phyloP scores from a whole-genome alignment of 306 rosid species.

The Prunus padus region DNA sequence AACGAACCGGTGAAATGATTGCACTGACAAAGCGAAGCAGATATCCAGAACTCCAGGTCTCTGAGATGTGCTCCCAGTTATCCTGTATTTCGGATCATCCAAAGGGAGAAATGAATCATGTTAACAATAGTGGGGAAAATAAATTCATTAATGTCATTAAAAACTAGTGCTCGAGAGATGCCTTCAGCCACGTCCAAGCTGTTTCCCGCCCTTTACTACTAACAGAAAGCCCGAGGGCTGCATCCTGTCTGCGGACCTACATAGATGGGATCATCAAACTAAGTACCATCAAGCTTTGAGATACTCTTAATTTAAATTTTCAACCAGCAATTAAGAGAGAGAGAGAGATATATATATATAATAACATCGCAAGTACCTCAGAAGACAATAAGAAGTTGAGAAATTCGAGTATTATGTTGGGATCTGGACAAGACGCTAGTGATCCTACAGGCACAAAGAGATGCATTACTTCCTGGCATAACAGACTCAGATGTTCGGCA shows the following conservation, averaged over 20 bases:
- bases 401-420: conserved; percentile 42
- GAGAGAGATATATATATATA: not conserved
- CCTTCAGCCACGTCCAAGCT: conserved; percentile 94
- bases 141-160: not conserved
- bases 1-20: conserved; percentile 73
- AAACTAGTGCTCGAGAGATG: conserved; percentile 25
- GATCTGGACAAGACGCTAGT: conserved; percentile 43
- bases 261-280: conserved; percentile 6
- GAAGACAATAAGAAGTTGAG: conserved; percentile 45
- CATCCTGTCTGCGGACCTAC: conserved; percentile 90
- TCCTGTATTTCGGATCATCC: conserved; percentile 40
- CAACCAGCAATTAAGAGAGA: conserved; percentile 1
- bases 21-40: conserved; percentile 60
- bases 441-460: conserved; percentile 28
- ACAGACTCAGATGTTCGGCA: not conserved
- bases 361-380: conserved; percentile 26
- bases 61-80: conserved; percentile 57
- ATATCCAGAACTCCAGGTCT: conserved; percentile 77
- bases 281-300: conserved; percentile 28
- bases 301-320: conserved; percentile 7
- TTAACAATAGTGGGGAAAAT: not conserved
- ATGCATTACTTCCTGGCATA: not conserved
- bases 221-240: conserved; percentile 56
- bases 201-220: conserved; percentile 62
- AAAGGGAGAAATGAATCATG: not conserved